phyloP scores from a whole-genome alignment of 139 green algal species.

The Medakamo hakoo region DNA sequence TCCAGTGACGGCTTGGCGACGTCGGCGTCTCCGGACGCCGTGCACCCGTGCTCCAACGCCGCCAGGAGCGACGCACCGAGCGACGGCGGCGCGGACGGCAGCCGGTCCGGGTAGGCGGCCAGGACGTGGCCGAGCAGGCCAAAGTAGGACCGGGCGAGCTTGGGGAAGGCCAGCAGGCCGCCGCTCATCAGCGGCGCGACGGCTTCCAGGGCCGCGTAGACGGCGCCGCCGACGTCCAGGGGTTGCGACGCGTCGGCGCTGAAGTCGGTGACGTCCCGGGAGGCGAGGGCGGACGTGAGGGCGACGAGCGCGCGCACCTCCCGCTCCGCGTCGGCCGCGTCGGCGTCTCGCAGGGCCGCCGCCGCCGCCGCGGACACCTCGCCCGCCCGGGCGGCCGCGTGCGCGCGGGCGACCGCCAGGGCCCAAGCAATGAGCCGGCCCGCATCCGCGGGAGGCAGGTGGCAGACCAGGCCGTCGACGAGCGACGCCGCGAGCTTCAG shows the following conservation, averaged over 20 bases:
- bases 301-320: constrained; percentile 54
- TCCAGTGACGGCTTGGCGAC: neutral
- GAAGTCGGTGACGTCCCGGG: neutral
- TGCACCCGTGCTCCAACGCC: neutral
- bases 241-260: constrained; percentile 24
- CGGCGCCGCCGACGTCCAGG: constrained; percentile 15
- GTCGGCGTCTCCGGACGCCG: neutral
- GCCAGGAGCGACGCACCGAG: neutral
- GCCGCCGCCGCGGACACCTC: constrained; percentile 15
- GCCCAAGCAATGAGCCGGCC: neutral
- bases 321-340: constrained; percentile 6
- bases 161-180: constrained; percentile 49
- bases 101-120: constrained; percentile 15
- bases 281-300: constrained; percentile 26
- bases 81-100: neutral
- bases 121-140: constrained; percentile 47
- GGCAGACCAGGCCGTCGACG: neutral
- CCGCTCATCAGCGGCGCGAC: constrained; percentile 47
- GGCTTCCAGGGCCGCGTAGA: constrained; percentile 27
- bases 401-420: neutral
- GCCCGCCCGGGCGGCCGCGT: constrained; percentile 3
- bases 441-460: neutral
- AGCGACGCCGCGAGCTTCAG: constrained; percentile 34
- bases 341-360: constrained; percentile 9
- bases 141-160: constrained; percentile 50